These are phyloP conservation scores for Penicillium soppii DNA, from an alignment of 495 filamentous ascomycete species.

Conservation along the genomic window DNA sequence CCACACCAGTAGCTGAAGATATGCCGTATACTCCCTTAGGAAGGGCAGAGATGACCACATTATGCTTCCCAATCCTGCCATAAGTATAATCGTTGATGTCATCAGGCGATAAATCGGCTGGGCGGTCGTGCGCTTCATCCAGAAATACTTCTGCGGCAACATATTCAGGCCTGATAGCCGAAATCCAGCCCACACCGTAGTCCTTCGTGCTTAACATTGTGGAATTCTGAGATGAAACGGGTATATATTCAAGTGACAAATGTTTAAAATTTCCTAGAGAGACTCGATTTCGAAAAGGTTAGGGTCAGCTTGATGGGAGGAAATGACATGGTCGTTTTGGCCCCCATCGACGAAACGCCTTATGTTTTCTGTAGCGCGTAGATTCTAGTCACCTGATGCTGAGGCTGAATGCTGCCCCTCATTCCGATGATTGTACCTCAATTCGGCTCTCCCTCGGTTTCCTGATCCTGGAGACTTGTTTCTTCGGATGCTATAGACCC, in stretches of 20 bases:
- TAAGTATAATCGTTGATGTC: conserved; percentile 37
- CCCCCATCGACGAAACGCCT: too few species aligned
- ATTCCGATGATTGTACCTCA: not conserved
- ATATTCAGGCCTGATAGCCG: conserved; percentile 23
- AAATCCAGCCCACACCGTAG: conserved; percentile 41
- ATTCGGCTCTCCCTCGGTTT: not conserved
- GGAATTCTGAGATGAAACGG: too few species aligned
- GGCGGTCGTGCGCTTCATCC: conserved; percentile 18
- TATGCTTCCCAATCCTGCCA: conserved; percentile 33
- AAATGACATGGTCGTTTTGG: too few species aligned
- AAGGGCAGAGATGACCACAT: conserved; percentile 31
- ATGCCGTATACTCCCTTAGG: conserved; percentile 19
- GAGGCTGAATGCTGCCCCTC: not conserved
- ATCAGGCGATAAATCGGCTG: conserved; percentile 11
- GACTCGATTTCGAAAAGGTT: too few species aligned
- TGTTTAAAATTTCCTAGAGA: too few species aligned
- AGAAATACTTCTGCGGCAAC: conserved; percentile 35
- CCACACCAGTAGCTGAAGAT: conserved; percentile 8
- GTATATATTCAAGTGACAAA: too few species aligned
- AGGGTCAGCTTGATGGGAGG: too few species aligned
- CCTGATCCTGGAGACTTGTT: not conserved
- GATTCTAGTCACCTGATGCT: too few species aligned
- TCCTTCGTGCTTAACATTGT: conserved; percentile 5
- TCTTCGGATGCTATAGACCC: not conserved
- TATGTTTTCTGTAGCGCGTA: not conserved